phyloP scores from a whole-genome alignment of 2,329 filamentous ascomycete species.

The Claviceps spartinae region DNA sequence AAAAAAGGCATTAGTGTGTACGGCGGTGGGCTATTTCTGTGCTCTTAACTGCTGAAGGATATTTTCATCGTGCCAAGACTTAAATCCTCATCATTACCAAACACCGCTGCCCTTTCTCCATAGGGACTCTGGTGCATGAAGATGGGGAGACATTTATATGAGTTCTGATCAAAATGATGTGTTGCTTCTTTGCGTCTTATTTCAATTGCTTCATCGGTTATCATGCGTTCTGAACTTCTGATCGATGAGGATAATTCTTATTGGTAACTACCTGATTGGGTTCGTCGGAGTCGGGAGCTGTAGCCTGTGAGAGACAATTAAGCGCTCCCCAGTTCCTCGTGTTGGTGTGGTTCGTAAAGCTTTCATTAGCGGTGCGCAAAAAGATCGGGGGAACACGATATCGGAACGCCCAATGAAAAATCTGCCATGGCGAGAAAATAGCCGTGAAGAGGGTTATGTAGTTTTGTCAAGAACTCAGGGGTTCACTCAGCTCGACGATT shows the following conservation, averaged over 20 bases:
- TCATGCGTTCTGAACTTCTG: too few relatives aligned
- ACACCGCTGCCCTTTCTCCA: constrained; percentile 31
- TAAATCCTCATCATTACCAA: constrained; percentile 43
- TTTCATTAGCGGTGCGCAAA: neutral
- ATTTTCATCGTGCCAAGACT: constrained; percentile 41
- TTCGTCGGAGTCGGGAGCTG: too few relatives aligned
- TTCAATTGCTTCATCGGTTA: neutral
- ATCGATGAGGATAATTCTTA: too few relatives aligned
- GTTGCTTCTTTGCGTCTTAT: neutral
- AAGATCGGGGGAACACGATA: neutral
- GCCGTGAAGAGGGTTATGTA: neutral
- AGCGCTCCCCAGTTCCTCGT: too few relatives aligned
- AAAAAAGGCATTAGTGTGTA: constrained; percentile 44
- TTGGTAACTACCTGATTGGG: too few relatives aligned
- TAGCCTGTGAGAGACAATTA: too few relatives aligned
- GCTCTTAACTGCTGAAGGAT: constrained; percentile 44
- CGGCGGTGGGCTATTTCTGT: constrained; percentile 38
- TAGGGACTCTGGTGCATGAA: constrained; percentile 41
- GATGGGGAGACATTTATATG: constrained; percentile 31
- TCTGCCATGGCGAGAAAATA: neutral
- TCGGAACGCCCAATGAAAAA: neutral
- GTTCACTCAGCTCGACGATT: too few relatives aligned
- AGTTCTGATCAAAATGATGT: neutral
- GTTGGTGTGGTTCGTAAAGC: too few relatives aligned
- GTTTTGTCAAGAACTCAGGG: neutral